phyloP scores from a whole-genome alignment of 2,329 filamentous ascomycete genomes.

The Trichoderma endophyticum region DNA sequence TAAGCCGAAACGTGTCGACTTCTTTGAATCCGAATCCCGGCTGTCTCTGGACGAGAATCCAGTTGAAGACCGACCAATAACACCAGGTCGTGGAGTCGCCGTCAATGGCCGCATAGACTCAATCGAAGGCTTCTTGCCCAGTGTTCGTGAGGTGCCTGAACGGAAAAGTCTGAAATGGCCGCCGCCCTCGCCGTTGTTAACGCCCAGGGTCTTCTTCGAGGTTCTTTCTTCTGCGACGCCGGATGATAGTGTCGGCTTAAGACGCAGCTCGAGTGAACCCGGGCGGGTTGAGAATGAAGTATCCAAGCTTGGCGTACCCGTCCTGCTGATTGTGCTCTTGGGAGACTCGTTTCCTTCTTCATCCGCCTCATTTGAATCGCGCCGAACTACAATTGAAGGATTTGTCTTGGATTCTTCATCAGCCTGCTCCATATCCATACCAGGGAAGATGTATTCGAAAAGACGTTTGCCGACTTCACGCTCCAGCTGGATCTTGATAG shows the following conservation, averaged over 20 bases:
- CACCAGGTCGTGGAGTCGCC: constrained; percentile 40
- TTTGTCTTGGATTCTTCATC: constrained; percentile 50
- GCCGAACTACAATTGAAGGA: constrained; percentile 57
- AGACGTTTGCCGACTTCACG: constrained; percentile 87
- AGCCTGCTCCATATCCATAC: constrained; percentile 59
- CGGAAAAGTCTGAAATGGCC: constrained; percentile 51
- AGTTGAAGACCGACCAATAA: constrained; percentile 45
- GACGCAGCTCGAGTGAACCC: constrained; percentile 74
- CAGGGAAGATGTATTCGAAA: constrained; percentile 97
- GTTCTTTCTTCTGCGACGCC: constrained; percentile 38
- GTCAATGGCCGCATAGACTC: constrained; percentile 50
- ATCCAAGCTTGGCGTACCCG: constrained; percentile 38
- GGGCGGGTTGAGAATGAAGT: constrained; percentile 60
- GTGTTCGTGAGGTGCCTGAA: constrained; percentile 42
- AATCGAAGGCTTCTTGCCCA: constrained; percentile 52
- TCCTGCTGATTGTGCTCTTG: constrained; percentile 38
- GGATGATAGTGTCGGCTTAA: constrained; percentile 76
- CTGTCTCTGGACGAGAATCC: constrained; percentile 41
- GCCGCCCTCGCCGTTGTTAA: constrained; percentile 46
- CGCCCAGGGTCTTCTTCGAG: constrained; percentile 45
- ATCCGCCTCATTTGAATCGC: constrained; percentile 35
- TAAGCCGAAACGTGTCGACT: constrained; percentile 54
- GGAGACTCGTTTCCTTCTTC: constrained; percentile 49
- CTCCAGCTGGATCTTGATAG: constrained; percentile 90
- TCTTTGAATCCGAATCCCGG: constrained; percentile 44